phyloP scores from a whole-genome alignment of 225 moss, liverwort and hornwort species.

The Lunularia cruciata region DNA sequence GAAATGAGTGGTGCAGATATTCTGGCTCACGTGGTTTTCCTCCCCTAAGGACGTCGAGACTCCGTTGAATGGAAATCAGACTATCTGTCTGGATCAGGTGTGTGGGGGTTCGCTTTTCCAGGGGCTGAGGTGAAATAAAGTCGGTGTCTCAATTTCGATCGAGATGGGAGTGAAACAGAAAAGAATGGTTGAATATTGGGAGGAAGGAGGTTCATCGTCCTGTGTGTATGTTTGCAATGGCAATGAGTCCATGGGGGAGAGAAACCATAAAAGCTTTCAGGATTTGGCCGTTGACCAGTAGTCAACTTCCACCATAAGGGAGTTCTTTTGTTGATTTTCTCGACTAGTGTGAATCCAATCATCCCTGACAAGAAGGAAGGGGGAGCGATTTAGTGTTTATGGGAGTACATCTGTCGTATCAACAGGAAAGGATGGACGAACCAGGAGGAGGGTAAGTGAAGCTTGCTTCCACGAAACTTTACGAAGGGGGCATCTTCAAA shows the following conservation, averaged over 20 bases:
- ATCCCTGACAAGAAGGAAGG: not conserved
- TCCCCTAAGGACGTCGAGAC: not conserved
- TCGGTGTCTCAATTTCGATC: too few relatives aligned
- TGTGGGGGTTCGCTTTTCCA: not conserved
- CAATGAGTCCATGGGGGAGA: not conserved
- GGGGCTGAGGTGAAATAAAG: not conserved
- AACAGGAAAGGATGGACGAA: too few relatives aligned
- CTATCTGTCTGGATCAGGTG: not conserved
- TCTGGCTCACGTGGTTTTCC: slow-evolving; percentile 6
- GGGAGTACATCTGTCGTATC: too few relatives aligned
- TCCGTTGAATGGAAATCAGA: not conserved
- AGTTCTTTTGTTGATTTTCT: not conserved
- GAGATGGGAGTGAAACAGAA: too few relatives aligned
- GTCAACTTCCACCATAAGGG: not conserved
- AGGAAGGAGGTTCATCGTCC: too few relatives aligned
- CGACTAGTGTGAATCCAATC: not conserved
- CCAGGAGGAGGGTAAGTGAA: not conserved
- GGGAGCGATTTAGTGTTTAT: not conserved
- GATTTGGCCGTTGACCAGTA: not conserved
- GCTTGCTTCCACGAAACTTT: not conserved
- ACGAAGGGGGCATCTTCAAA: not conserved
- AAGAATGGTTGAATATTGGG: too few relatives aligned
- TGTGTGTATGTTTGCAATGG: not conserved
- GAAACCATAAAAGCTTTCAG: not conserved
- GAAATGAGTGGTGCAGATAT: not conserved